phyloP scores from a whole-genome alignment of 306 rosid species.

The Quercus parvula region DNA sequence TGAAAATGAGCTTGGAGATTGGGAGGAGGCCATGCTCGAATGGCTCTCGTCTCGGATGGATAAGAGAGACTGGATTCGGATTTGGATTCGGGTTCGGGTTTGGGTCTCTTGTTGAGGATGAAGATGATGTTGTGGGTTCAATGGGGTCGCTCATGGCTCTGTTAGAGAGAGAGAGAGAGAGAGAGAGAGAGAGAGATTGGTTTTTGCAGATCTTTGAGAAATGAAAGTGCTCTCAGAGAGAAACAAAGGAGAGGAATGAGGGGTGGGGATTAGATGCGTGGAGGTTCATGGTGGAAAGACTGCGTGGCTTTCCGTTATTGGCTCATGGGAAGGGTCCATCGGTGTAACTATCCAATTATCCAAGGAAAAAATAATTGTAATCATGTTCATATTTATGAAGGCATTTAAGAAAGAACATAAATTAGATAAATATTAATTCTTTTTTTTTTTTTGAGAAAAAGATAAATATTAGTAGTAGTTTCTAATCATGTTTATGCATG shows the following conservation, averaged over 20 bases:
- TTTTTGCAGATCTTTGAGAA: constrained; percentile 45
- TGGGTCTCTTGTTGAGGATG: constrained; percentile 42
- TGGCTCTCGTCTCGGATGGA: constrained; percentile 85
- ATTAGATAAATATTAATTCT: no score
- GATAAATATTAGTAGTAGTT: no score
- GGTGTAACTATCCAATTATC: no score
- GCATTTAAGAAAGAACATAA: no score
- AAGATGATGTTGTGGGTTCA: constrained; percentile 48
- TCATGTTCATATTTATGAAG: no score
- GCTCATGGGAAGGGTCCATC: not conserved
- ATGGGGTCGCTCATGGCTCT: constrained; percentile 64
- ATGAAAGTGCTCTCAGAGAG: constrained; percentile 1
- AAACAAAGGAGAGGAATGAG: not conserved
- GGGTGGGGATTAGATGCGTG: constrained; percentile 18
- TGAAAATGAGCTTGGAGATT: constrained; percentile 71
- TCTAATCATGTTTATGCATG: no score
- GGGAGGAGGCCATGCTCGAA: constrained; percentile 91
- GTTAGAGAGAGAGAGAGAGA: not conserved
- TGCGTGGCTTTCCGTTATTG: not conserved
- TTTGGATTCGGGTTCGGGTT: not conserved
- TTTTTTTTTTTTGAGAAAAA: no score
- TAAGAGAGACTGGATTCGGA: constrained; percentile 20
- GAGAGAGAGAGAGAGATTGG: not conserved
- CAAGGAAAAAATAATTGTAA: no score
- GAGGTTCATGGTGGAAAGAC: not conserved